A percentile compares a stretch with the other conserved stretches of the same genome.
Conservation (phyloP, 2,329 filamentous ascomycete genomes). For the Diaporthe citriasiana region DNA sequence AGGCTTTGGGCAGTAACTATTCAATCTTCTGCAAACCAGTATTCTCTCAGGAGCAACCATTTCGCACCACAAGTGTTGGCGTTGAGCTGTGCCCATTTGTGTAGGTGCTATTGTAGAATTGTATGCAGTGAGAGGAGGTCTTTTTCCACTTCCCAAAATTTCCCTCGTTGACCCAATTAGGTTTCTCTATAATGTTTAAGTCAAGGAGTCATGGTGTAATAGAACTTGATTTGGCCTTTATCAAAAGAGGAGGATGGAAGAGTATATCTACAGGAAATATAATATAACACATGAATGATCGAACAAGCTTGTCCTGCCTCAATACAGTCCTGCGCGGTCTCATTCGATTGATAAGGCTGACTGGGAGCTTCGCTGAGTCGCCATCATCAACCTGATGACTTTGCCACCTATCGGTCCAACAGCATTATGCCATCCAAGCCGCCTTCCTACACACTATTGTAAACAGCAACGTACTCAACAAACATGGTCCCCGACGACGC, state of each 20-base stretch:
- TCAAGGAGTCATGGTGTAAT: background rate
- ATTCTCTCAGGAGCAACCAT: no score
- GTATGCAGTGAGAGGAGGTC: no score
- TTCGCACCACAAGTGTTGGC: no score
- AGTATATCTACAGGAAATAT: slow-evolving; percentile 7
- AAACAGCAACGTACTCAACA: slow-evolving; percentile 35
- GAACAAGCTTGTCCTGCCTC: background rate
- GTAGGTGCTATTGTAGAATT: no score
- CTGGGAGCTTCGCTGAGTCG: background rate
- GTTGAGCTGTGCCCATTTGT: no score
- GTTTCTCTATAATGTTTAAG: background rate
- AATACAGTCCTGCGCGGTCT: background rate
- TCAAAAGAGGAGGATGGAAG: background rate
- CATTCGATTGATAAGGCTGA: background rate
- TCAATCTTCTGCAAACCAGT: no score
- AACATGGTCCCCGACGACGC: slow-evolving; percentile 23
- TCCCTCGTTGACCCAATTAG: background rate
- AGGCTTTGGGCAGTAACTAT: no score
- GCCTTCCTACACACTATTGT: slow-evolving; percentile 12
- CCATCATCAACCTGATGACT: background rate
- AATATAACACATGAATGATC: background rate
- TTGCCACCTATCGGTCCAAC: background rate
- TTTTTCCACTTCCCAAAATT: no score
- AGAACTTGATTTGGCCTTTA: background rate
- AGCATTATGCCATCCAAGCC: background rate